These are phyloP conservation scores for Ogataea pini DNA, from an alignment of 805 yeast species.

Conservation along the genomic window DNA sequence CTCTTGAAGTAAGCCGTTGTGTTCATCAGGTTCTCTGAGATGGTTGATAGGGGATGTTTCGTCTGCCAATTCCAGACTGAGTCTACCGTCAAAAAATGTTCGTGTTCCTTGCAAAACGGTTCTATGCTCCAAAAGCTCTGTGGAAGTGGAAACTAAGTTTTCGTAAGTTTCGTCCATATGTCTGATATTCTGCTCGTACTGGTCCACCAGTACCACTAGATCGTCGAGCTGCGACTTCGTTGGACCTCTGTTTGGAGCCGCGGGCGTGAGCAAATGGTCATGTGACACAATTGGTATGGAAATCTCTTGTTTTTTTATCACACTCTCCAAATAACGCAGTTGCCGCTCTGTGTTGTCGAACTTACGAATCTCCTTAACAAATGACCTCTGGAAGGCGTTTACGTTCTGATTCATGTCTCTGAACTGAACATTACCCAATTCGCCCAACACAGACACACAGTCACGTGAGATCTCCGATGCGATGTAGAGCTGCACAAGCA, in stretches of 20 bases:
- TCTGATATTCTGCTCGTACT: slow-evolving; percentile 68
- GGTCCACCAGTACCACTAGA: slow-evolving; percentile 55
- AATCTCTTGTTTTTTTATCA: slow-evolving; percentile 53
- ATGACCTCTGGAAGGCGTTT: slow-evolving; percentile 84
- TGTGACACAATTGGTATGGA: slow-evolving; percentile 27
- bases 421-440: slow-evolving; percentile 82
- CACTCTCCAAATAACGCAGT: slow-evolving; percentile 52
- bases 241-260: slow-evolving; percentile 21
- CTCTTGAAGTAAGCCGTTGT: slow-evolving; percentile 28
- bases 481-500: slow-evolving; percentile 85
- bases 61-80: slow-evolving; percentile 34
- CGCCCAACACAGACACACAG: slow-evolving; percentile 82
- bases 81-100: slow-evolving; percentile 35
- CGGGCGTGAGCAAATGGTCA: slow-evolving; percentile 27
- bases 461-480: slow-evolving; percentile 90
- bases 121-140: slow-evolving; percentile 67
- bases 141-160: slow-evolving; percentile 56
- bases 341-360: slow-evolving; percentile 90
- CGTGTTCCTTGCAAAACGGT: slow-evolving; percentile 46
- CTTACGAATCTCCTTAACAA: slow-evolving; percentile 81
- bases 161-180: slow-evolving; percentile 73
- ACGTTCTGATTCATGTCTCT: slow-evolving; percentile 82
- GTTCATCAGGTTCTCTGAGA: slow-evolving; percentile 28
- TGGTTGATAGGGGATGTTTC: slow-evolving; percentile 29
- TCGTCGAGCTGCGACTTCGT: slow-evolving; percentile 70